phyloP scores from a whole-genome alignment of 768 basidiomycete genomes.

The Boletus tylopilopsis region DNA sequence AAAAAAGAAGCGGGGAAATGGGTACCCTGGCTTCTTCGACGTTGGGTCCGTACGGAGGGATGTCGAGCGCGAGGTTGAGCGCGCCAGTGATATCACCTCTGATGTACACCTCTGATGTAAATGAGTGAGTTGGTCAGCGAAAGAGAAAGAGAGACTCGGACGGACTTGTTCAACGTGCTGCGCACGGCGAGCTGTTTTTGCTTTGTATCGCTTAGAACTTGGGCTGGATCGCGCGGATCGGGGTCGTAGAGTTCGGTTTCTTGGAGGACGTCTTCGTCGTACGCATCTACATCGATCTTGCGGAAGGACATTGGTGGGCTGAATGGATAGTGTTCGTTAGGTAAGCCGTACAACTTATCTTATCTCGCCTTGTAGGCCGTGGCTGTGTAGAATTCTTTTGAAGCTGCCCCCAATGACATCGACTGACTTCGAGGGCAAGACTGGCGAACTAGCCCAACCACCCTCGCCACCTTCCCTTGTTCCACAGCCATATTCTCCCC shows the following conservation, averaged over 20 bases:
- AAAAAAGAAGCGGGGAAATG: too few species aligned
- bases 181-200: slow-evolving; percentile 70
- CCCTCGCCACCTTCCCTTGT: too few species aligned
- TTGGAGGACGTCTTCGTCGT: slow-evolving; percentile 86
- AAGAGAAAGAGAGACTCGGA: background rate
- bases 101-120: slow-evolving; percentile 44
- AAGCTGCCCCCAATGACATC: too few species aligned
- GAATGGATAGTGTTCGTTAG: background rate
- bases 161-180: slow-evolving; percentile 69
- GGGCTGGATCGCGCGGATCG: slow-evolving; percentile 74
- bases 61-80: slow-evolving; percentile 64
- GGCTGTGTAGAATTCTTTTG: too few species aligned
- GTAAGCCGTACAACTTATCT: background rate
- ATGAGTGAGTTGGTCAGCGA: too few species aligned
- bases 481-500: too few species aligned
- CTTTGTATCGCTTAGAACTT: slow-evolving; percentile 74
- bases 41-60: slow-evolving; percentile 83
- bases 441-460: too few species aligned
- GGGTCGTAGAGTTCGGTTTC: slow-evolving; percentile 85
- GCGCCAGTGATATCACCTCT: slow-evolving; percentile 81
- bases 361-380: too few species aligned
- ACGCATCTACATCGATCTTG: slow-evolving; percentile 91
- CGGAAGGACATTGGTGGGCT: slow-evolving; percentile 60
- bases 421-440: too few species aligned
- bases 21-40: slow-evolving; percentile 88